Evolutionary conservation across 768 basidiomycete genomes (phyloP).

Genomic region (Boletus patriciae): DNA sequence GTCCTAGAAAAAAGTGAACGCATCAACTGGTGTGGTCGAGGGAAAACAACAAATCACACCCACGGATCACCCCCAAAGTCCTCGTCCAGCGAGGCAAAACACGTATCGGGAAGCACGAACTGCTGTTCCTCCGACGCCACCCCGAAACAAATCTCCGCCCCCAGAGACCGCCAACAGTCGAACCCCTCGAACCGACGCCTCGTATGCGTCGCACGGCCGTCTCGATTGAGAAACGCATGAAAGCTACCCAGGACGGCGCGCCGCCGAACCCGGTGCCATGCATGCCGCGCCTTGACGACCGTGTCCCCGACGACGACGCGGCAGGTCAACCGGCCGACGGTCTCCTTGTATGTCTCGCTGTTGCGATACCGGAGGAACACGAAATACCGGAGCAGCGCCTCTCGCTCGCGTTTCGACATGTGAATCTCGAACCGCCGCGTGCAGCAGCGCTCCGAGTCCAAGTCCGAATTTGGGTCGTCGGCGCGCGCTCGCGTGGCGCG

Average conservation of each 20-base stretch:
- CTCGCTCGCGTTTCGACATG: constrained; percentile 29
- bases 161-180: constrained; percentile 50
- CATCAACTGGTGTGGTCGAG: not conserved
- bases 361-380: constrained; percentile 61
- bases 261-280: constrained; percentile 32
- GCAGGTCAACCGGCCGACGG: constrained; percentile 32
- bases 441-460: not conserved
- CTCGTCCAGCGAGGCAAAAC: constrained; percentile 55
- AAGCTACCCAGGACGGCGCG: constrained; percentile 27
- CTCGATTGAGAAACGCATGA: constrained; percentile 29
- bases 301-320: constrained; percentile 25
- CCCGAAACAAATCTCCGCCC: constrained; percentile 55
- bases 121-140: constrained; percentile 55
- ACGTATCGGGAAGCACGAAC: constrained; percentile 53
- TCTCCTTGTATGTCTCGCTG: constrained; percentile 45
- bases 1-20: constrained; percentile 30
- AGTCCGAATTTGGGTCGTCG: not conserved
- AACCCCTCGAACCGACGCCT: constrained; percentile 18
- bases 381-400: constrained; percentile 50
- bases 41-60: constrained; percentile 4
- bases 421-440: constrained; percentile 20
- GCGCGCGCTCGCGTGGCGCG: constrained; percentile 17
- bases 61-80: constrained; percentile 38
- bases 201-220: constrained; percentile 1
- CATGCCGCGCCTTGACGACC: constrained; percentile 17